phyloP scores from a whole-genome alignment of 2,329 filamentous ascomycete genomes.

The Fusarium xylarioides region DNA sequence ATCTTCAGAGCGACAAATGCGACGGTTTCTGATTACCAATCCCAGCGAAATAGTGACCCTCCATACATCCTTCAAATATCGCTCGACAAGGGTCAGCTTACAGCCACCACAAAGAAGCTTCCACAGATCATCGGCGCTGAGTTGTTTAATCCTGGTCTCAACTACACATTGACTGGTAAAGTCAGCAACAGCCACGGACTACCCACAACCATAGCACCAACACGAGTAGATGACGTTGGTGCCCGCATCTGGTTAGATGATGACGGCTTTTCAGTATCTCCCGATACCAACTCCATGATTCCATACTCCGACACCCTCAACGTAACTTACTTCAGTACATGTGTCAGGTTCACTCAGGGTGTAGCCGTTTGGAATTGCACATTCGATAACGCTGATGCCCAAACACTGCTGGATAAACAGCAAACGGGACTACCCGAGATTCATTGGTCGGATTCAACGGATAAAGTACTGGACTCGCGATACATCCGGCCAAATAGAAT shows the following conservation, averaged over 20 bases:
- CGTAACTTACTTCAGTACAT: too few relatives aligned
- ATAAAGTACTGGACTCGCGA: too few relatives aligned
- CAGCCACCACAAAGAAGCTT: not conserved
- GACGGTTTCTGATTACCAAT: conserved; percentile 2
- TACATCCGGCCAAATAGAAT: too few relatives aligned
- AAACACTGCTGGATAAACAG: too few relatives aligned
- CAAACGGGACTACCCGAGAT: too few relatives aligned
- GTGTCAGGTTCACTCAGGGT: too few relatives aligned
- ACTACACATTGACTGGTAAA: conserved; percentile 25
- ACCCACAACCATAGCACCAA: not conserved
- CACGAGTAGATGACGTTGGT: not conserved
- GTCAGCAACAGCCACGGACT: not conserved
- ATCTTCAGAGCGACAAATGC: conserved; percentile 4
- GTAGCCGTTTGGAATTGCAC: conserved; percentile 25
- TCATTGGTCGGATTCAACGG: too few relatives aligned
- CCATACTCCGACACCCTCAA: too few relatives aligned
- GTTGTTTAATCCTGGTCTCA: conserved; percentile 12
- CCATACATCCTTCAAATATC: conserved; percentile 26
- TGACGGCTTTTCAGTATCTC: conserved; percentile 13
- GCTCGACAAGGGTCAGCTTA: not conserved
- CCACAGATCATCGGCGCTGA: conserved; percentile 11
- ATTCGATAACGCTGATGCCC: not conserved
- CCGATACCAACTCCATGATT: not conserved
- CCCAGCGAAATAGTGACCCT: not conserved
- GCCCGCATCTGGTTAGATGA: conserved; percentile 31